Base-by-base conservation (phyloP, 495 filamentous ascomycete genomes). In the Clohesyomyces aquaticus region DNA sequence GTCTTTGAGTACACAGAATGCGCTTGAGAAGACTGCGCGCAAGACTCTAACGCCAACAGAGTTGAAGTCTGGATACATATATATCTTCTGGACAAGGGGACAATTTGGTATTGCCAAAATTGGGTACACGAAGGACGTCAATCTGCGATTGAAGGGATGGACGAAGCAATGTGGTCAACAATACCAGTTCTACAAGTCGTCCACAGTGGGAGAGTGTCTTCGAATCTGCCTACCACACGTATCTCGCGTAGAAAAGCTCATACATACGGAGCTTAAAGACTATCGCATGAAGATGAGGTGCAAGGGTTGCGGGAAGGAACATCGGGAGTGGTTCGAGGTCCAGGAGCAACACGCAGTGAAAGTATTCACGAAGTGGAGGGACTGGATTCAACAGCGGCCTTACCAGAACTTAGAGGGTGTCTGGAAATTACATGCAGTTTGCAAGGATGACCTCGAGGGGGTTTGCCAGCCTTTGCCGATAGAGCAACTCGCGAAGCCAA, bases 251-350 rank as follows among this genome's bases (percentile, higher is more conserved):
- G 55, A 59, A 21, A 47, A 32, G 23, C 3, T 59, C 21, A 48
- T 59, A 1, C 55, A 59, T 21, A 18, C 25, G 23, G 55, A 59
- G 18, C 22, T 59, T 11, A 59, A 59, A 19, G 41, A 59, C 12
- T 3, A 4, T 2, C 41, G 41, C n/a, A 48, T 16, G 28, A 9
- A 1, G 26, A 19, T 28, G 16, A 14, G 1, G 22, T 59, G 55
- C 28, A 12, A 47, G 12, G 25, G 9, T 14, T 47, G 55, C 25
- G n/a, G 28, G 2, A 27, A 59, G 27, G 45, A 46, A 12, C 55
- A 59, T 28, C 8, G 22, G 14, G 55, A 59, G 41, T 59, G 55
- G 55, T 59, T 59, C 21, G 41, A 59, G 18, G 22, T 59, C 1
- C 4, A 1, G 4, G 41, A 47, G 22, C n/a, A 21, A 11, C 19